Conservation (phyloP, 2,329 filamentous ascomycete genomes). For the Diaporthe citri region DNA sequence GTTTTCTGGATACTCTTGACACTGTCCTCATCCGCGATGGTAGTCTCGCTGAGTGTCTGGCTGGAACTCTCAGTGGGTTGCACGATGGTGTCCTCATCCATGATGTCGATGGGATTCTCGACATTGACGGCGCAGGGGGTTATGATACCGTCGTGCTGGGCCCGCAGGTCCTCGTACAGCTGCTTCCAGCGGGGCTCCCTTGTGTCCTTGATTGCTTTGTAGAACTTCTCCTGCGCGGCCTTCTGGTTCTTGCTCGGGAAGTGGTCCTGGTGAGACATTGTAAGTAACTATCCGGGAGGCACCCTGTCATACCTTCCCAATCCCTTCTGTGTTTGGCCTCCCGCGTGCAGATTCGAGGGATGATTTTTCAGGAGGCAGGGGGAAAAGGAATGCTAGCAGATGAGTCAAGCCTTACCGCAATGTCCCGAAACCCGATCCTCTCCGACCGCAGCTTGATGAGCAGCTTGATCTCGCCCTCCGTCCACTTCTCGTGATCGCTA, state of each 20-base stretch:
- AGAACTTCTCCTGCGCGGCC: conserved; percentile 18
- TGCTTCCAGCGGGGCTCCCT: not conserved
- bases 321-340: not conserved
- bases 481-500: not conserved
- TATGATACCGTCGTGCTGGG: not conserved
- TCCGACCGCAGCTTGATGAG: not conserved
- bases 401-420: not conserved
- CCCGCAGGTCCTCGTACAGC: not conserved
- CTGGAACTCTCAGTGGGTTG: not conserved
- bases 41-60: not conserved
- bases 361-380: not conserved
- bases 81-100: not conserved
- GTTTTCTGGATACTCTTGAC: not conserved
- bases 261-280: not conserved
- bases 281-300: not conserved
- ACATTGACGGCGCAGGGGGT: too few species aligned
- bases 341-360: not conserved
- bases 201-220: not conserved
- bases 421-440: not conserved
- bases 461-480: not conserved
- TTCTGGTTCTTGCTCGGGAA: conserved; percentile 5
- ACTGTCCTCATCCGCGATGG: not conserved
- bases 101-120: not conserved
- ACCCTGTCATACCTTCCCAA: not conserved
- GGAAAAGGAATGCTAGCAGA: too few species aligned